Evolutionary conservation across 2,329 filamentous ascomycete species (phyloP).

Genomic region (Colletotrichum theobromicola): DNA sequence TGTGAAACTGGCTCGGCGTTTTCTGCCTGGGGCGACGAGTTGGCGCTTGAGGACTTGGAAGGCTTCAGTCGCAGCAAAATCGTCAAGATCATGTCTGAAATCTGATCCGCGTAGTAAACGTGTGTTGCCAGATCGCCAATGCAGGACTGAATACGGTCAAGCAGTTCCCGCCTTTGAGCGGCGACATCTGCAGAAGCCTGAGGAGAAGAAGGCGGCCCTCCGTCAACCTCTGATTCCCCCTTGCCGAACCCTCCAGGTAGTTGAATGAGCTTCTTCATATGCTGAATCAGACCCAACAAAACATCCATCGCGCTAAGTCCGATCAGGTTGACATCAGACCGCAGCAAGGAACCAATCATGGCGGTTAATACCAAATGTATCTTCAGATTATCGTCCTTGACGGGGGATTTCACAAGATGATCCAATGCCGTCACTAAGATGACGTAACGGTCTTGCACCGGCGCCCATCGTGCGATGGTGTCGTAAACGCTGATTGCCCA

Average conservation of each 20-base stretch:
- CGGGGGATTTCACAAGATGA: conserved; percentile 69
- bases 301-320: conserved; percentile 97
- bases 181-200: conserved; percentile 43
- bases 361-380: conserved; percentile 78
- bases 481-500: conserved; percentile 88
- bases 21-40: conserved; percentile 50
- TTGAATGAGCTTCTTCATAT: conserved; percentile 79
- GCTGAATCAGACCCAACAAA: conserved; percentile 81
- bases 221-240: conserved; percentile 34
- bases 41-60: conserved; percentile 46
- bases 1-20: conserved; percentile 45
- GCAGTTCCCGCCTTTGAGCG: conserved; percentile 66
- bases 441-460: conserved; percentile 92
- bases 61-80: conserved; percentile 82
- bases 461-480: conserved; percentile 83
- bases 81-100: conserved; percentile 89
- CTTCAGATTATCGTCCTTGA: conserved; percentile 73
- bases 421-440: conserved; percentile 87
- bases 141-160: conserved; percentile 72
- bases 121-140: conserved; percentile 93
- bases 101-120: conserved; percentile 96
- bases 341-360: conserved; percentile 81
- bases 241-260: conserved; percentile 51
- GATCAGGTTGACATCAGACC: conserved; percentile 91
- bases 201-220: conserved; percentile 29